Conservation (phyloP, 768 basidiomycete species). For the Tubosaeta brunneosetosa region DNA sequence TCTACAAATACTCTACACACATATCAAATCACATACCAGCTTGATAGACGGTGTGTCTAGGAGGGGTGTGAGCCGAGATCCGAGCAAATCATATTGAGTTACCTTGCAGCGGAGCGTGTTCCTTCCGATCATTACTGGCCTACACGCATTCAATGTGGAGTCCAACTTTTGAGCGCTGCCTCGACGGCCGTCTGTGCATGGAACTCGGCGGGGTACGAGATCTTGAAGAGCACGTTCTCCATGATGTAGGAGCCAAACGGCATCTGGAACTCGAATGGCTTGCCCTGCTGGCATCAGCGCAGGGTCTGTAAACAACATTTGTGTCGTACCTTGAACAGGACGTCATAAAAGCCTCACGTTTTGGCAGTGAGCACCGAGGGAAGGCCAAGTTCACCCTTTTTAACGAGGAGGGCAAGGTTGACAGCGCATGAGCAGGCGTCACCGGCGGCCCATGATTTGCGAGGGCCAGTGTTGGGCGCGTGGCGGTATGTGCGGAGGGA, state of each 20-base stretch:
- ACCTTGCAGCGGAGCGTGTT: slow-evolving; percentile 84
- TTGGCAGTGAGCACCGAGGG: slow-evolving; percentile 88
- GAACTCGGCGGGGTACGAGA: slow-evolving; percentile 93
- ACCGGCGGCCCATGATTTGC: slow-evolving; percentile 94
- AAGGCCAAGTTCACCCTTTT: slow-evolving; percentile 88
- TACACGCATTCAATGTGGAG: slow-evolving; percentile 81
- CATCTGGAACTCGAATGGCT: slow-evolving; percentile 87
- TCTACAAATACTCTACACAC: no score
- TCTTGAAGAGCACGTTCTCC: slow-evolving; percentile 94
- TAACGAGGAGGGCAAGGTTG: slow-evolving; percentile 84
- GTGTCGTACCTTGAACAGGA: slow-evolving; percentile 72
- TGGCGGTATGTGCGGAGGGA: slow-evolving; percentile 91
- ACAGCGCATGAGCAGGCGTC: slow-evolving; percentile 93
- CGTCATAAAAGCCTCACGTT: slow-evolving; percentile 97
- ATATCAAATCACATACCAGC: slow-evolving; percentile 60
- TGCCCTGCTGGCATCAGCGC: slow-evolving; percentile 48
- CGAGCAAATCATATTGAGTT: neutral
- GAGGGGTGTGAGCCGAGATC: neutral
- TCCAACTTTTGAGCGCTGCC: slow-evolving; percentile 88
- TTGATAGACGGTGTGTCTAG: slow-evolving; percentile 86
- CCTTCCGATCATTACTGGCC: no score
- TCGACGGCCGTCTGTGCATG: slow-evolving; percentile 95
- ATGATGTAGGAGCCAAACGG: slow-evolving; percentile 87
- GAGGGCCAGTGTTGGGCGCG: slow-evolving; percentile 89
- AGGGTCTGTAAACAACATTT: neutral